These are phyloP conservation scores for Trichosporon asahii DNA, from an alignment of 1,284 basidiomycete genomes.

Conservation along the genomic window DNA sequence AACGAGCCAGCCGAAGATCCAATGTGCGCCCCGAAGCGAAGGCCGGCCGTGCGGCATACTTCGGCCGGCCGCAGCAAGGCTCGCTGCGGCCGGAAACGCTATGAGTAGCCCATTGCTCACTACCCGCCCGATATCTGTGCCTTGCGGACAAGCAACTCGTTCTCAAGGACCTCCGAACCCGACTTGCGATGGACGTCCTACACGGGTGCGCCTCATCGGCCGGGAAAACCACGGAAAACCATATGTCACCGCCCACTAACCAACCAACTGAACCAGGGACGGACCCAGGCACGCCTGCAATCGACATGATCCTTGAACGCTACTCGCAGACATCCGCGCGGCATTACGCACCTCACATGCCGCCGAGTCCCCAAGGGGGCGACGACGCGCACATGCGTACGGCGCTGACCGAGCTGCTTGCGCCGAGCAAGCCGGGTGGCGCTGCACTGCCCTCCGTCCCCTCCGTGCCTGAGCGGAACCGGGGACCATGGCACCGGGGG, in stretches of 20 bases:
- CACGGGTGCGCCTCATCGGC: too few species aligned
- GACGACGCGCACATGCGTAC: neutral
- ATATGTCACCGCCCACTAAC: neutral
- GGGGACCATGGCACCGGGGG: neutral
- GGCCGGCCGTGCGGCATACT: too few species aligned
- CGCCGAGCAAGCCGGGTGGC: neutral
- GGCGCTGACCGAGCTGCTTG: neutral
- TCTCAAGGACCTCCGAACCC: too few species aligned
- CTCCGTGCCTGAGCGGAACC: neutral
- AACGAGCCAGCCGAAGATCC: too few species aligned
- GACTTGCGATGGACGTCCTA: too few species aligned
- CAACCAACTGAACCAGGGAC: neutral
- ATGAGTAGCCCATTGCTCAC: too few species aligned
- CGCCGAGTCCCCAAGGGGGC: neutral
- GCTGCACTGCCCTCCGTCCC: neutral
- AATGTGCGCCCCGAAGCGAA: too few species aligned
- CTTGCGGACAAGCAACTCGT: too few species aligned
- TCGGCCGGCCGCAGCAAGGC: too few species aligned
- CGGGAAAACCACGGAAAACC: too few species aligned
- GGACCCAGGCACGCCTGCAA: neutral
- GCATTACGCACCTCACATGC: neutral
- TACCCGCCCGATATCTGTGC: too few species aligned
- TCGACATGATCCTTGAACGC: neutral
- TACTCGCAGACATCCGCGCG: neutral
- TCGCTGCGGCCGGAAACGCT: too few species aligned